Base-by-base conservation (phyloP, 768 basidiomycete species). In the Lentinula guzmanii region DNA sequence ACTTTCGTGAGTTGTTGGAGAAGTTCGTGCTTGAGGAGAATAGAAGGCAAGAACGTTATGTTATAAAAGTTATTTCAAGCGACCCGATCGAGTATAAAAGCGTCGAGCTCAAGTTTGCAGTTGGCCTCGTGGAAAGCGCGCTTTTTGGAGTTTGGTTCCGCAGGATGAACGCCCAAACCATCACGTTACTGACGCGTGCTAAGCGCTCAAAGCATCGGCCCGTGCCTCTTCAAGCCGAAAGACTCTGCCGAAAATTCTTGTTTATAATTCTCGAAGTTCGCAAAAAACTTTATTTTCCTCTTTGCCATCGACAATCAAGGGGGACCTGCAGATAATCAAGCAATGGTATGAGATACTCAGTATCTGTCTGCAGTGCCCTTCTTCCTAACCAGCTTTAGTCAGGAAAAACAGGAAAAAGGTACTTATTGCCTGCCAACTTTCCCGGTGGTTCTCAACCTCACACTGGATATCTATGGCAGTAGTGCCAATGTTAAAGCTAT, bases 41-140 rank as follows among this genome's bases (percentile, higher is more conserved):
- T 28, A 7, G 9, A 43, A 21, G 31, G 4, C 3, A 5, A 57
- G 7, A 21, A 11, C 5, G 28, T n/a, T 7, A 16, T 39, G 41
- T 18, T 31, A 7, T 0, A 13, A 8, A 8, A 10, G 37, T 34
- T 16, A n/a, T 39, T 34, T 15, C 31, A 53, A 52, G 52, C 52
- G 35, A 53, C 5, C 52, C 10, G 52, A 41, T 41, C 55, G 39
- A 57, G 24, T 39, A 24, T 31, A 16, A 57, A 57, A 18, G 41
- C 24, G 55, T 41, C 55, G 55, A 57, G 55, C 28, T 43, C 41
- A 31, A 33, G n/a, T 57, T 15, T 21, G 24, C 16, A 18, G 16
- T 35, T 57, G 55, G 55, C 55, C 55, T 57, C 55, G 41, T 57
- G 55, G 28, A 37, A 28, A 43, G 24, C 37, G 37, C 55, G 37